Evolutionary conservation across 2,329 filamentous ascomycete genomes (phyloP).

Genomic region (Fulvia fulva): DNA sequence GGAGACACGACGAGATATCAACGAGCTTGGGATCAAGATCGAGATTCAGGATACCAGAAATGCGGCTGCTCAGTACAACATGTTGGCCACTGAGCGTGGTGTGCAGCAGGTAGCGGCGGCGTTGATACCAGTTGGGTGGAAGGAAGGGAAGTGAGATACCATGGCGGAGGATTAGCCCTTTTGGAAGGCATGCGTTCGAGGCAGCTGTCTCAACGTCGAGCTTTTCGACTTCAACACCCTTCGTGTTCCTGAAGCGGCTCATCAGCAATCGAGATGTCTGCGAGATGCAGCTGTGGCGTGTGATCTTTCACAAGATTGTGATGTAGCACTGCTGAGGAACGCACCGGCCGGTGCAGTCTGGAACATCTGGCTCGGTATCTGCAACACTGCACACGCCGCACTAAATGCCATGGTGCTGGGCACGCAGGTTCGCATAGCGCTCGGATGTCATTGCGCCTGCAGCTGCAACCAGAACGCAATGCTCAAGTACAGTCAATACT

Average conservation of each 20-base stretch:
- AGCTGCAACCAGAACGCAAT: not conserved
- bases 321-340: not conserved
- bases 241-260: too few relatives aligned
- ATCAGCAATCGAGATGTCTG: not conserved
- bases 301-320: not conserved
- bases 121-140: constrained; percentile 81
- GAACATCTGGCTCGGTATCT: not conserved
- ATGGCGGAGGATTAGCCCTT: not conserved
- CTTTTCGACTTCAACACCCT: not conserved
- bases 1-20: constrained; percentile 66
- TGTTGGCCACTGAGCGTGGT: constrained; percentile 90
- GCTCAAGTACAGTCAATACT: not conserved
- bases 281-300: not conserved
- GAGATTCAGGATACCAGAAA: constrained; percentile 92
- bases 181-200: not conserved
- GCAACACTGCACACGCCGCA: not conserved
- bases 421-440: not conserved
- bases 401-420: not conserved
- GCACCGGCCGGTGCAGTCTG: not conserved
- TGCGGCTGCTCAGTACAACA: constrained; percentile 88
- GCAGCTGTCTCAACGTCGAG: not conserved
- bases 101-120: constrained; percentile 81
- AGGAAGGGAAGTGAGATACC: constrained; percentile 45
- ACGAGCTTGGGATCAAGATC: constrained; percentile 73
- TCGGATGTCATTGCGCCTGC: not conserved